phyloP scores from a whole-genome alignment of 805 yeast genomes.

The Barnettozyma populi region DNA sequence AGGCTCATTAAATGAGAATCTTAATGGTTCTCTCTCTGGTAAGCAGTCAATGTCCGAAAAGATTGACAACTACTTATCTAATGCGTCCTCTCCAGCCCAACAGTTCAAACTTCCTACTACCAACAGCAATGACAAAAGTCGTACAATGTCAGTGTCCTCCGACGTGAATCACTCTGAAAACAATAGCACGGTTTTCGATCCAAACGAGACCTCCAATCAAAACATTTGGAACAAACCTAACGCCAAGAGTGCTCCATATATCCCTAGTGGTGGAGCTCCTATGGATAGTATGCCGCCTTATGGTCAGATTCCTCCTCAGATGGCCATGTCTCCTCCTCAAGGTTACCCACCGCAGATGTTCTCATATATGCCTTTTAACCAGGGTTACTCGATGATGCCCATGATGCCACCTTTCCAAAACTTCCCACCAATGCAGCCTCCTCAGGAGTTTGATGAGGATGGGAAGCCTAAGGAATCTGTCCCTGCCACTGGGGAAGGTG shows the following conservation, averaged over 20 bases:
- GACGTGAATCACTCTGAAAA: constrained; percentile 30
- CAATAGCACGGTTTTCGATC: constrained; percentile 29
- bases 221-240: constrained; percentile 41
- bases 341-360: constrained; percentile 27
- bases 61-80: constrained; percentile 47
- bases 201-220: constrained; percentile 18
- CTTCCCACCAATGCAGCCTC: constrained; percentile 10
- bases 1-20: constrained; percentile 26
- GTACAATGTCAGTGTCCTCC: constrained; percentile 24
- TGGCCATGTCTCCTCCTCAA: constrained; percentile 18
- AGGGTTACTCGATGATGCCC: constrained; percentile 30
- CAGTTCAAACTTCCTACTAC: constrained; percentile 25
- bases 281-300: not conserved
- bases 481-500: not conserved
- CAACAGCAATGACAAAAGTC: constrained; percentile 6
- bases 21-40: constrained; percentile 15
- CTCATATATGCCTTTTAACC: constrained; percentile 32
- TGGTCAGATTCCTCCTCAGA: constrained; percentile 7
- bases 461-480: not conserved
- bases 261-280: constrained; percentile 3
- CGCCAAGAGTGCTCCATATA: constrained; percentile 47
- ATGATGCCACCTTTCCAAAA: constrained; percentile 23
- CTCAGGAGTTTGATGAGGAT: constrained; percentile 5
- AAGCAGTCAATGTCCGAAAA: constrained; percentile 41
- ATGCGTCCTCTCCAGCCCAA: constrained; percentile 41